These are phyloP conservation scores for Penicillium robsamsonii DNA, from an alignment of 495 filamentous ascomycete genomes.

Conservation along the genomic window DNA sequence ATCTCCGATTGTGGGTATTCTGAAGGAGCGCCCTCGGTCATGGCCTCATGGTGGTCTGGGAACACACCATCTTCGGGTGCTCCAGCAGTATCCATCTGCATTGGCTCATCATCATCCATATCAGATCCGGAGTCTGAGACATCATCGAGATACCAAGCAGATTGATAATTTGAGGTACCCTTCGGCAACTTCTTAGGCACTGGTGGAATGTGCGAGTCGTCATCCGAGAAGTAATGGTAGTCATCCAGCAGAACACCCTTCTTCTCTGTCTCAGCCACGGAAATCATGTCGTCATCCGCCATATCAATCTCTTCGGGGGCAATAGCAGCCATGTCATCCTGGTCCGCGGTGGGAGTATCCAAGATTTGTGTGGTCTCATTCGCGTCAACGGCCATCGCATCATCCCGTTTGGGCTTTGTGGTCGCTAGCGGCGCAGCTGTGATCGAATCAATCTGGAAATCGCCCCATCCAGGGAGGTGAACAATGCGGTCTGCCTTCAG, in stretches of 20 bases:
- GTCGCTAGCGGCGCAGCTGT: conserved; percentile 61
- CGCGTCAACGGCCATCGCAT: conserved; percentile 68
- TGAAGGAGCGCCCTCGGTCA: conserved; percentile 75
- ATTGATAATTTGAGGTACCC: conserved; percentile 90
- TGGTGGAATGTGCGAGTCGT: conserved; percentile 62
- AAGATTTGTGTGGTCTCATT: conserved; percentile 52
- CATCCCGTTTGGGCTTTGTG: conserved; percentile 55
- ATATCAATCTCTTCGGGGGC: conserved; percentile 82
- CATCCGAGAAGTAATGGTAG: conserved; percentile 97
- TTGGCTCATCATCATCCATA: conserved; percentile 60
- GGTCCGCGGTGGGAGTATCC: conserved; percentile 68
- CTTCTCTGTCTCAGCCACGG: conserved; percentile 54
- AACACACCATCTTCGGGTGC: conserved; percentile 79
- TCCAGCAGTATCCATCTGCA: conserved; percentile 48
- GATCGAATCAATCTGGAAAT: conserved; percentile 91
- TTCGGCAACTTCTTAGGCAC: conserved; percentile 75
- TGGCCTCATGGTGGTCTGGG: conserved; percentile 62
- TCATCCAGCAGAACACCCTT: conserved; percentile 90
- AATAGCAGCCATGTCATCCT: conserved; percentile 76
- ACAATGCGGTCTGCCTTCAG: conserved; percentile 86
- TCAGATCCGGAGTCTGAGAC: conserved; percentile 86
- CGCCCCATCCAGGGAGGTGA: conserved; percentile 91
- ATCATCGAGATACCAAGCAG: conserved; percentile 88
- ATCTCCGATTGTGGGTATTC: conserved; percentile 90
- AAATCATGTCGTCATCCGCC: conserved; percentile 63